Base-by-base conservation (phyloP, 768 basidiomycete species). In the Leccinellum luteum region DNA sequence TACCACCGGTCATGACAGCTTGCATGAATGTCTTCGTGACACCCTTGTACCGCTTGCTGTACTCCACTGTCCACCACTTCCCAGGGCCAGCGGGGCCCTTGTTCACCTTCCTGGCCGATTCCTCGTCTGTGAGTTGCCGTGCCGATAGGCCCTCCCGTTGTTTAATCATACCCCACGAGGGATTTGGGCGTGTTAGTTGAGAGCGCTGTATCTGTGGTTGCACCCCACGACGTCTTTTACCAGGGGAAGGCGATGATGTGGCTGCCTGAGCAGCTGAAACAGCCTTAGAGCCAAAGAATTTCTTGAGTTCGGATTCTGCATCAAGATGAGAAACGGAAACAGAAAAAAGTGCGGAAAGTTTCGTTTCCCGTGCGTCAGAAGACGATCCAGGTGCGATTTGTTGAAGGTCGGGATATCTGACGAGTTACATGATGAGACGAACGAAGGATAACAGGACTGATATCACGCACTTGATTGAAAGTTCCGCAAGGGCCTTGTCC, bases 281-380 rank as follows among this genome's bases (percentile, higher is more conserved):
- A 56, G 97, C 94, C 66, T 87, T 90, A 19, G 91, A 82, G 2
- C 96, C 96, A 68, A 99, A 99, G 79, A 98, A 96, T 61, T 86
- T 88, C 55, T 90, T 86, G 74, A 98, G 83, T 69, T 99, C 97
- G 0, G 89, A 88, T 58, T 96, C 94, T 12, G 86, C 79, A 60
- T 98, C 94, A 15, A 99, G 84, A 64, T 92, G 81, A 41, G 87
- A 77, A 1, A 87, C 77, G 1, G 91, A 92, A n/a, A 96, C 86
- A 0, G 90, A 77, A 19, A 96, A 79, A 1, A 97, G 82, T 48
- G 81, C 70, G 12, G 81, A 70, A 53, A 84, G 67, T 21, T 75
- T 70, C 34, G 73, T 70, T 41, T 67, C 60, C 61, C 57, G 61
- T 66, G 49, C 38, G 64, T 72, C 69, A 8, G 69, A 51, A 21